Evolutionary conservation across 2,329 filamentous ascomycete genomes (phyloP), one percentile per base, ranked within the genome.

Genomic region (Microdochium paspali): DNA sequence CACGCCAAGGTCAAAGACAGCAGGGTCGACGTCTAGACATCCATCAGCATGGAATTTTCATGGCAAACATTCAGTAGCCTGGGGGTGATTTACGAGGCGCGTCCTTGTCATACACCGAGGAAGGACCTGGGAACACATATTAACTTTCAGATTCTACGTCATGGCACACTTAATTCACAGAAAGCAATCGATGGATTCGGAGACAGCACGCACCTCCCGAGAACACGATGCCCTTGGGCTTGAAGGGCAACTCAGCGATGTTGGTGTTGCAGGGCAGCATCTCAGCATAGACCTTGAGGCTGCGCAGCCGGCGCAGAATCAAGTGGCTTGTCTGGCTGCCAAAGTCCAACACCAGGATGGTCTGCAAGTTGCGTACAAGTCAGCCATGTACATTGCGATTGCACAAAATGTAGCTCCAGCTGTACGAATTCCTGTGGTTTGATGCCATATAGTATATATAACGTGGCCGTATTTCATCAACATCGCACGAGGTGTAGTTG

Each of bases 191-290:
- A 42, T n/a, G 23, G 23, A 46, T 26, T 21, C 13, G 45, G 21
- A 39, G 10, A 24, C 31, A 42, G 65, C 79, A 84, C 13, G 79
- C 79, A 35, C 84, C 82, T 52, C 85, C 85, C 9, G 80, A 85
- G 10, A 90, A 71, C 48, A 95, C 85, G 53, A 97, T 82, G 56
- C 90, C 91, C 61, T 85, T 86, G 20, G 91, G 91, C 61, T 82
- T 89, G 73, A 79, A 95, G 44, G 73, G 63, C 28, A 95, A 76
- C 48, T 93, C 87, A 6, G 79, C 71, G 21, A 94, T 67, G 72
- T 91, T 91, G 58, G 85, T 82, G 43, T 85, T 94, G 68, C 90
- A 95, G 21, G 87, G 87, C 40, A 94, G 80, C 83, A 95, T 85
- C 71, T 95, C 90, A 51, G 82, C 82, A 72, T 87, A 95, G 64